phyloP scores from a whole-genome alignment of 225 moss, liverwort and hornwort species.

The Asterella californica region DNA sequence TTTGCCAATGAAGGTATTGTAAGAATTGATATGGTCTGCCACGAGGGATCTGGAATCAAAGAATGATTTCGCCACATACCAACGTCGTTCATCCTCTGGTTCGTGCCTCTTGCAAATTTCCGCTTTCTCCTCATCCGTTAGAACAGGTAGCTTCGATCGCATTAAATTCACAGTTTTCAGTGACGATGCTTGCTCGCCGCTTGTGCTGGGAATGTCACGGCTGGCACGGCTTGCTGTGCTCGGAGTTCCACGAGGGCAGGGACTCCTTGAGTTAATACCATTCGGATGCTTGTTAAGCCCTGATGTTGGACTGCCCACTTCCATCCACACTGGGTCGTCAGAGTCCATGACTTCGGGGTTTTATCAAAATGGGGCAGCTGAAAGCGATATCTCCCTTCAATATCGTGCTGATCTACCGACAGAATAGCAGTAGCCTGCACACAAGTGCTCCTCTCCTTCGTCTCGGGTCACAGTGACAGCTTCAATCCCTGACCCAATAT shows the following conservation, averaged over 20 bases:
- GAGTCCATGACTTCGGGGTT: not conserved
- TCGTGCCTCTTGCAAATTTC: conserved; percentile 5
- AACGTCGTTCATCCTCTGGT: conserved; percentile 33
- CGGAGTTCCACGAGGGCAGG: not conserved
- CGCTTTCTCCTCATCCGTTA: conserved; percentile 13
- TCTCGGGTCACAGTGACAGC: not conserved
- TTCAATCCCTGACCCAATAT: not conserved
- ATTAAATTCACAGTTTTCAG: not conserved
- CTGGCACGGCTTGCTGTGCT: not conserved
- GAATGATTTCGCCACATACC: conserved; percentile 39
- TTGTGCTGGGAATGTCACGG: not conserved
- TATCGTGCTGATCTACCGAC: not conserved
- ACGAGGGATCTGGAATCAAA: conserved; percentile 36
- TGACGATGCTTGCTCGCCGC: not conserved
- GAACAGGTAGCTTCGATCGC: not conserved
- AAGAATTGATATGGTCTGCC: conserved; percentile 33
- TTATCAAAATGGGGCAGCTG: not conserved
- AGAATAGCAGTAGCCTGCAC: not conserved
- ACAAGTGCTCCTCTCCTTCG: not conserved
- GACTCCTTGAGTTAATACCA: not conserved
- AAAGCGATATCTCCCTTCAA: not conserved
- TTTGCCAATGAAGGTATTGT: conserved; percentile 34
- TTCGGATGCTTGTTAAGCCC: not conserved
- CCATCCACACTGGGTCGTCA: not conserved
- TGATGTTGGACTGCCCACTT: not conserved